These are phyloP conservation scores for Tieghemostelium lacteum DNA, from an alignment of 78 protist genomes.

Conservation along the genomic window DNA sequence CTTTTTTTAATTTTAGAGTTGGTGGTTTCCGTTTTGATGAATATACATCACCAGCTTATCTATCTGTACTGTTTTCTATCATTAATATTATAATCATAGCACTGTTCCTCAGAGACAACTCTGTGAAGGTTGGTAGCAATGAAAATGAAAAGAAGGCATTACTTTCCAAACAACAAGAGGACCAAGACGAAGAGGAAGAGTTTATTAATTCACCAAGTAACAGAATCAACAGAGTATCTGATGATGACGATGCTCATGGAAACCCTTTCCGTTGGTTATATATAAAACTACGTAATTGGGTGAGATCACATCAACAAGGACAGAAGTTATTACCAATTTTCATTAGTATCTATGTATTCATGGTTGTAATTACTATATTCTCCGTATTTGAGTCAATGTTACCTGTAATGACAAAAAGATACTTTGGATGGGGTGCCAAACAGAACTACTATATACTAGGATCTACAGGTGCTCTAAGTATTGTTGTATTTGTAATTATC, in stretches of 20 bases:
- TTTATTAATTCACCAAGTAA: not conserved
- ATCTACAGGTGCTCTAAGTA: not conserved
- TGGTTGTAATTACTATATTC: conserved; percentile 10
- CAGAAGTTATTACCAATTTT: conserved; percentile 8
- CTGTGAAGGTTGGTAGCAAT: too few relatives aligned
- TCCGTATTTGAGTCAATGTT: conserved; percentile 27
- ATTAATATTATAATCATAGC: not conserved
- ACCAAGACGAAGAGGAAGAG: too few relatives aligned
- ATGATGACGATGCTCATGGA: not conserved
- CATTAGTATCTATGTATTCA: conserved; percentile 6
- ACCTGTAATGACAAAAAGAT: not conserved
- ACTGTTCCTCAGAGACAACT: conserved; percentile 18
- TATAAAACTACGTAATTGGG: not conserved
- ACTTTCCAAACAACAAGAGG: not conserved
- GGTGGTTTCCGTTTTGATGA: not conserved
- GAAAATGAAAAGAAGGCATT: not conserved
- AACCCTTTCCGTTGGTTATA: not conserved
- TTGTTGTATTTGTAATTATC: not conserved
- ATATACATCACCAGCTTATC: conserved; percentile 65
- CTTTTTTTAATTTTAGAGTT: not conserved
- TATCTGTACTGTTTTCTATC: conserved; percentile 16
- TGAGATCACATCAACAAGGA: not conserved
- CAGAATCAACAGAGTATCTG: not conserved
- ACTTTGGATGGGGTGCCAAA: conserved; percentile 8
- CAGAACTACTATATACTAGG: not conserved